Evolutionary conservation across 306 rosid species (phyloP).

Genomic region (Cajanus cajan): DNA sequence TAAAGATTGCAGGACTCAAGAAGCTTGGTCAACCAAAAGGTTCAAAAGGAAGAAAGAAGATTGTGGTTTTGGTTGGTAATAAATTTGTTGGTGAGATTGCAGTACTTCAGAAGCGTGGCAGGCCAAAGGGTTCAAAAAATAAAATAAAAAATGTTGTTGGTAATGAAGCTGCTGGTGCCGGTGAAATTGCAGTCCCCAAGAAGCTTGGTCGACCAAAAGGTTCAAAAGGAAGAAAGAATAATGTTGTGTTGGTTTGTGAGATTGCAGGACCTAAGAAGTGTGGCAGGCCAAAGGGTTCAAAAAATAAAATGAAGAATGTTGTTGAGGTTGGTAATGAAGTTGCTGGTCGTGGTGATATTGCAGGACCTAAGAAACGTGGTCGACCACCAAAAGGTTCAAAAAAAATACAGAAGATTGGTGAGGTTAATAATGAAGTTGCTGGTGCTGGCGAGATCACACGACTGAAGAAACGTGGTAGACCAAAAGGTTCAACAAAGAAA

Average conservation of each 20-base stretch:
- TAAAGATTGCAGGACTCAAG: background rate
- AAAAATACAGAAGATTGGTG: background rate
- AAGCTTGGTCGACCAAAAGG: conserved; percentile 40
- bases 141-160: background rate
- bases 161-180: background rate
- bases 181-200: background rate
- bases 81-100: background rate
- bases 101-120: background rate
- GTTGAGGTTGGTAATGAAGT: background rate
- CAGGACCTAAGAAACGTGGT: background rate
- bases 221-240: conserved; percentile 26
- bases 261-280: background rate
- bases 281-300: conserved; percentile 1
- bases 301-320: background rate
- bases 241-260: background rate
- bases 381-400: background rate
- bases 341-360: background rate
- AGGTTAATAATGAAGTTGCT: background rate
- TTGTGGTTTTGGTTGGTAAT: background rate
- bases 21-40: conserved; percentile 40
- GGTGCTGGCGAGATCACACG: background rate
- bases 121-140: background rate
- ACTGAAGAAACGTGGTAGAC: conserved; percentile 22
- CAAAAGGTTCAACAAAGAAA: conserved; percentile 28
- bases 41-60: conserved; percentile 25